Percentiles rank a stretch among this genome's conserved stretches.
These are phyloP conservation scores for Penicillium alfredii DNA, from an alignment of 495 filamentous ascomycete genomes.

Conservation along the genomic window DNA sequence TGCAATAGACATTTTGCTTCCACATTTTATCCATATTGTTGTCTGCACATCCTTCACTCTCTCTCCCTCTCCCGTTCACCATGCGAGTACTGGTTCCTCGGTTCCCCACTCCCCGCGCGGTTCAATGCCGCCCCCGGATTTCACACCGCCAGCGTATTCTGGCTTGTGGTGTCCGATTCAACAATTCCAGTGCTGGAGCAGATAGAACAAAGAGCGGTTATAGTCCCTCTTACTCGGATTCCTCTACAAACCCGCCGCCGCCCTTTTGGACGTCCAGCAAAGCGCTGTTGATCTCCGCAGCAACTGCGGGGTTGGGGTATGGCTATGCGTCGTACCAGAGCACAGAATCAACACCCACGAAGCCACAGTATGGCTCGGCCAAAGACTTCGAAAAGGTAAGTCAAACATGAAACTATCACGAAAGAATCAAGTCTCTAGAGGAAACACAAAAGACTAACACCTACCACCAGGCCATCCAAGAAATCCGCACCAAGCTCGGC, in stretches of 20 bases:
- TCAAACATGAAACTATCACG: not conserved
- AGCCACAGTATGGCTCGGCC: slow-evolving; percentile 36
- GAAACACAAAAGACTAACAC: slow-evolving; percentile 20
- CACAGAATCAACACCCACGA: slow-evolving; percentile 6
- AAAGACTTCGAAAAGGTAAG: slow-evolving; percentile 39
- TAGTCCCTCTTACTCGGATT: slow-evolving; percentile 8
- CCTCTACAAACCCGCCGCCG: slow-evolving; percentile 10
- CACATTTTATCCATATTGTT: slow-evolving; percentile 1
- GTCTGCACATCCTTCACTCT: not conserved
- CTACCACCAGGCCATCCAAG: slow-evolving; percentile 50
- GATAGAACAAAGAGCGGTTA: slow-evolving; percentile 3
- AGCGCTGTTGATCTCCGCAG: slow-evolving; percentile 28
- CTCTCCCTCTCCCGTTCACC: not conserved
- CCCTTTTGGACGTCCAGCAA: slow-evolving; percentile 29
- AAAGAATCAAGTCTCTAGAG: too few relatives aligned
- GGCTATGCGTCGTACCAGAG: slow-evolving; percentile 23
- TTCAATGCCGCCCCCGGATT: slow-evolving; percentile 20
- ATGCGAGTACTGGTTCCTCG: slow-evolving; percentile 28
- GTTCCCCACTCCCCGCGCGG: slow-evolving; percentile 27
- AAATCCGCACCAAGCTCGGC: slow-evolving; percentile 52
- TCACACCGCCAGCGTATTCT: slow-evolving; percentile 5
- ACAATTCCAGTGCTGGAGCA: slow-evolving; percentile 15
- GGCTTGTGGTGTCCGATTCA: slow-evolving; percentile 12
- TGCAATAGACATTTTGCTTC: slow-evolving; percentile 5
- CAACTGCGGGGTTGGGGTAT: slow-evolving; percentile 35